Evolutionary conservation across 2,329 filamentous ascomycete species (phyloP).

Genomic region (Aspergillus chevalieri): DNA sequence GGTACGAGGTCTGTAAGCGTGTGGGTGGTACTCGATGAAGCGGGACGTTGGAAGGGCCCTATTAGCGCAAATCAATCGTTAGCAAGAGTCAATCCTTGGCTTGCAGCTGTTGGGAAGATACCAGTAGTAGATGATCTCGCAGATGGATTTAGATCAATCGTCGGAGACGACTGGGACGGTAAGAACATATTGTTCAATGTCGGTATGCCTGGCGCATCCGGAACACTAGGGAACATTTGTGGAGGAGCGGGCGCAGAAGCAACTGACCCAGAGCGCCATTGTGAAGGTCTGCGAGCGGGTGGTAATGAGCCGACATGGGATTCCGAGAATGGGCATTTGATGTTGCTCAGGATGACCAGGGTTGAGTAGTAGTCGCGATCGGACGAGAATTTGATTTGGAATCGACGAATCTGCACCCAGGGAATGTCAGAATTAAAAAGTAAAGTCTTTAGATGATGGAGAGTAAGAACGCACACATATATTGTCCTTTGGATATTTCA

Average conservation of each 20-base stretch:
- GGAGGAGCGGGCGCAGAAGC: constrained; percentile 5
- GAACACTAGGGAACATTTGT: neutral
- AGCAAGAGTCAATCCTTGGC: neutral
- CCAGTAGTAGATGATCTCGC: constrained; percentile 4
- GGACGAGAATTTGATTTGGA: constrained; percentile 40
- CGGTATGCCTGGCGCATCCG: neutral
- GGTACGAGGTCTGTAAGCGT: neutral
- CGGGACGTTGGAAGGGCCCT: constrained; percentile 5
- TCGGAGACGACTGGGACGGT: constrained; percentile 2
- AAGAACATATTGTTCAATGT: constrained; percentile 5
- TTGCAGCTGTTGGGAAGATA: neutral
- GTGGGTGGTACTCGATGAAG: constrained; percentile 8
- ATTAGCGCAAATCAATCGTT: neutral
- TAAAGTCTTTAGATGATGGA: constrained; percentile 24
- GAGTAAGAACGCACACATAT: constrained; percentile 17
- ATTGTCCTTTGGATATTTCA: constrained; percentile 34
- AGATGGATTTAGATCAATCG: neutral
- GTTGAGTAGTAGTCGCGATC: constrained; percentile 37
- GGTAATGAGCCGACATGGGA: constrained; percentile 22
- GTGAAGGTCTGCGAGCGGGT: constrained; percentile 17
- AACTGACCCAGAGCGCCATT: constrained; percentile 15
- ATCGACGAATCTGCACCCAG: constrained; percentile 33
- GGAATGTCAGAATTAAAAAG: constrained; percentile 15
- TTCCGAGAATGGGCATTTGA: constrained; percentile 40
- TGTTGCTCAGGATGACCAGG: constrained; percentile 35